These are phyloP conservation scores for Rhododendron henanense DNA, from an alignment of 148 eudicot genomes.

Conservation along the genomic window DNA sequence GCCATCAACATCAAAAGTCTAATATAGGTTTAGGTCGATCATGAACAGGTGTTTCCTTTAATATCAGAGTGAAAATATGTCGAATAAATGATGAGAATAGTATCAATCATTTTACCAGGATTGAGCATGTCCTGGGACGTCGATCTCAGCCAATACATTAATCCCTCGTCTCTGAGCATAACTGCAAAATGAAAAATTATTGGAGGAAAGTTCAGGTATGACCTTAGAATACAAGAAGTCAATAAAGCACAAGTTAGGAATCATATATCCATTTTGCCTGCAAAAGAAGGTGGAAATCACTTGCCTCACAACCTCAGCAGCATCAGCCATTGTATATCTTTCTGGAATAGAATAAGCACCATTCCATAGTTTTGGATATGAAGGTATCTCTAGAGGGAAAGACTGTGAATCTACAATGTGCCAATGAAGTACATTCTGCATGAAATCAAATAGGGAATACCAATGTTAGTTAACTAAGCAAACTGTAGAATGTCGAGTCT, in stretches of 20 bases:
- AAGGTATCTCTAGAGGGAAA: constrained; percentile 89
- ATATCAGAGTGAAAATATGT: background rate
- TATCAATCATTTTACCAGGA: constrained; percentile 58
- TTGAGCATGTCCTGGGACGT: constrained; percentile 92
- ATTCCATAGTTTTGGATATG: constrained; percentile 78
- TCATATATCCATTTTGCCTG: background rate
- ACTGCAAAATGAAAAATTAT: constrained; percentile 32
- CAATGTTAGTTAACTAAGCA: background rate
- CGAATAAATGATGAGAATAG: background rate
- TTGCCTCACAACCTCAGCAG: constrained; percentile 78
- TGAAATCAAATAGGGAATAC: background rate
- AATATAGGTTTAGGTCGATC: background rate
- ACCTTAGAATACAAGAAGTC: background rate
- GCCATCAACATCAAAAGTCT: background rate
- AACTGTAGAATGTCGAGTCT: background rate
- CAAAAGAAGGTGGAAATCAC: constrained; percentile 25
- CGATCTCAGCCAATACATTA: constrained; percentile 87
- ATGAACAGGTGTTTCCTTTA: background rate
- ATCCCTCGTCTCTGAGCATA: constrained; percentile 82
- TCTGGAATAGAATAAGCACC: constrained; percentile 83
- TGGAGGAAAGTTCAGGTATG: background rate
- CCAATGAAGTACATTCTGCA: constrained; percentile 97
- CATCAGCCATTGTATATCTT: constrained; percentile 77
- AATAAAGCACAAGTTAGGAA: background rate
- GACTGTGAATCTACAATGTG: constrained; percentile 90